Evolutionary conservation across 768 basidiomycete species (phyloP).

Genomic region (Albatrellus ellisii): DNA sequence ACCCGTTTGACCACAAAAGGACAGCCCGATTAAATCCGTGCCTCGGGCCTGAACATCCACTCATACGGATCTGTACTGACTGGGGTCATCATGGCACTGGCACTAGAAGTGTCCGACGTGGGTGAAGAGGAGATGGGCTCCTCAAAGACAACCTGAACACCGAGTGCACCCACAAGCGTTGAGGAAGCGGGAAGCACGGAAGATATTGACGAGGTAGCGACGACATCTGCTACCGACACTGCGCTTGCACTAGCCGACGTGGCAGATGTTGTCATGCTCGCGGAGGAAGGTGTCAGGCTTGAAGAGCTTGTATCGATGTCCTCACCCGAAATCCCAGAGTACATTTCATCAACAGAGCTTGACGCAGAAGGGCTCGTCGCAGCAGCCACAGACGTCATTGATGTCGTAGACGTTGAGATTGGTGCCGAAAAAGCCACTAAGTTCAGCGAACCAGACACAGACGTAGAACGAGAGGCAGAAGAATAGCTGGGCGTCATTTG

Average conservation of each 20-base stretch:
- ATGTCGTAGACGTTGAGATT: neutral
- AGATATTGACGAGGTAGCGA: neutral
- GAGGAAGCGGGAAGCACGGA: neutral
- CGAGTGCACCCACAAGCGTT: neutral
- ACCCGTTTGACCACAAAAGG: too few relatives aligned
- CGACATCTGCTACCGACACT: neutral
- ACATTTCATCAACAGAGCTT: too few relatives aligned
- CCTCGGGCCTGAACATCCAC: slow-evolving; percentile 13
- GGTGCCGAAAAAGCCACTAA: neutral
- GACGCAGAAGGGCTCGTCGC: neutral
- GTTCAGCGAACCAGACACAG: neutral
- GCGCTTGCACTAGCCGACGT: neutral
- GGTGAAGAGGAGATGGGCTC: neutral
- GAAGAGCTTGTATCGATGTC: too few relatives aligned
- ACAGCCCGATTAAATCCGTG: too few relatives aligned
- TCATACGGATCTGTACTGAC: slow-evolving; percentile 11
- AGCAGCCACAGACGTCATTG: neutral
- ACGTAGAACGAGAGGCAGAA: neutral
- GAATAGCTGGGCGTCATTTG: too few relatives aligned
- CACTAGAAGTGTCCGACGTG: neutral
- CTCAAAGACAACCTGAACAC: neutral
- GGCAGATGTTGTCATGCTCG: neutral
- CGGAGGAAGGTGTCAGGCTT: neutral
- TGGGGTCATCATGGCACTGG: slow-evolving; percentile 6
- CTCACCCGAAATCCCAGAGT: too few relatives aligned